These are phyloP conservation scores for Microcera coccophila DNA, from an alignment of 2,329 filamentous ascomycete species.

Conservation along the genomic window DNA sequence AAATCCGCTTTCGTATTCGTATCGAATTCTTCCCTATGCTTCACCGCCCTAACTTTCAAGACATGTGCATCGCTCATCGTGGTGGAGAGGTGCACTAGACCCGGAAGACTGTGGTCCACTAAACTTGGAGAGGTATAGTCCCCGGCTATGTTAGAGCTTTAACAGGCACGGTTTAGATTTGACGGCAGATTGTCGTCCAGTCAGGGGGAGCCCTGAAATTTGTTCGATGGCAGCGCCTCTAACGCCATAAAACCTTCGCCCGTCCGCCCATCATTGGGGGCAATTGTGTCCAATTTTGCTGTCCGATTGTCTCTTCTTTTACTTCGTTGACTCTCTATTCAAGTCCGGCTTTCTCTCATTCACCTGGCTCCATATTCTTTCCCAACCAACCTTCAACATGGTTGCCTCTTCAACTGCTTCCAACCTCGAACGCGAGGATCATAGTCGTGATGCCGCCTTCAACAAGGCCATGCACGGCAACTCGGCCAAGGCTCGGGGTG, in stretches of 20 bases:
- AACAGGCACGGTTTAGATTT: constrained; percentile 27
- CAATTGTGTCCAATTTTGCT: constrained; percentile 13
- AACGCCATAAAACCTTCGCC: constrained; percentile 23
- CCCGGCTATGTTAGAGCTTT: constrained; percentile 7
- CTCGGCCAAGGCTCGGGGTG: constrained; percentile 65
- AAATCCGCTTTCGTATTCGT: constrained; percentile 31
- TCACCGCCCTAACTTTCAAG: constrained; percentile 8
- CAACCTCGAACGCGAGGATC: constrained; percentile 74
- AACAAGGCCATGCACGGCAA: constrained; percentile 80
- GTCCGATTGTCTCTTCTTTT: constrained; percentile 2
- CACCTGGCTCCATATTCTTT: constrained; percentile 10
- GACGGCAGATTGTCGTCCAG: constrained; percentile 21
- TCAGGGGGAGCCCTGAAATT: constrained; percentile 30
- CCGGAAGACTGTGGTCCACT: constrained; percentile 2
- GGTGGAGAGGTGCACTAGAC: neutral
- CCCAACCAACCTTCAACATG: constrained; percentile 39
- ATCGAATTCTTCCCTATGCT: constrained; percentile 10
- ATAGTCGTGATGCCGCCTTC: constrained; percentile 82
- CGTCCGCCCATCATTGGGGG: constrained; percentile 9
- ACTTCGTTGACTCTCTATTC: neutral
- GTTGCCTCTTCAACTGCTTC: constrained; percentile 37
- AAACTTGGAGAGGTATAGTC: constrained; percentile 17
- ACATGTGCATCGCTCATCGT: neutral
- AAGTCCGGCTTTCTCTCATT: constrained; percentile 5
- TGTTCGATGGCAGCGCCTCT: constrained; percentile 22